These are phyloP conservation scores for Calophaca sinica DNA, from an alignment of 306 rosid species.

Conservation along the genomic window DNA sequence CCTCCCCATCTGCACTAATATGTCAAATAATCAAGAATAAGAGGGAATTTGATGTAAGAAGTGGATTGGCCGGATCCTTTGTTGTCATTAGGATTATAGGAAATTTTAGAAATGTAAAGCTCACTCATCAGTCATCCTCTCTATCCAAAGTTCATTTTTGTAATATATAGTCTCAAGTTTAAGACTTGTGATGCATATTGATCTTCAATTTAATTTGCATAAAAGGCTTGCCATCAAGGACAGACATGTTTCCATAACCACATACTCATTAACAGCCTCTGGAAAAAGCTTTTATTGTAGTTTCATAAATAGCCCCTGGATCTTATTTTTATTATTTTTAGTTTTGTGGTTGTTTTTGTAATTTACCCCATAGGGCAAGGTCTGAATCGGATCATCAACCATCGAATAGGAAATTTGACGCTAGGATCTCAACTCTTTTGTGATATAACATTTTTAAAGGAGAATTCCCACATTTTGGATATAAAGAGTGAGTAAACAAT, in stretches of 20 bases:
- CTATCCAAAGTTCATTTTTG: slow-evolving; percentile 42
- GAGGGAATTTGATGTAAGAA: neutral
- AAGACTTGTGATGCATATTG: neutral
- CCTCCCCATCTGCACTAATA: slow-evolving; percentile 24
- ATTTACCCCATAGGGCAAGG: neutral
- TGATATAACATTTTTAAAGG: neutral
- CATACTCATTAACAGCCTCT: neutral
- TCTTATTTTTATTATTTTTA: neutral
- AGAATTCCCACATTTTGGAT: neutral
- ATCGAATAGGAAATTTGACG: neutral
- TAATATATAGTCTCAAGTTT: neutral
- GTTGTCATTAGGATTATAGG: slow-evolving; percentile 28
- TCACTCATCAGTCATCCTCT: slow-evolving; percentile 49
- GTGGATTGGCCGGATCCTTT: slow-evolving; percentile 12
- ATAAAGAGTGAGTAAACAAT: no score
- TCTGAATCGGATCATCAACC: slow-evolving; percentile 1
- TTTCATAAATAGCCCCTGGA: neutral
- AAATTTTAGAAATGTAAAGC: slow-evolving; percentile 39
- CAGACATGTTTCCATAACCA: slow-evolving; percentile 20
- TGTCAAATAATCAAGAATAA: slow-evolving; percentile 16
- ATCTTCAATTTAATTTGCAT: neutral
- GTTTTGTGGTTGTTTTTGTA: neutral
- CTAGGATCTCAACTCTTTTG: neutral
- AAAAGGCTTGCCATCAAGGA: slow-evolving; percentile 14
- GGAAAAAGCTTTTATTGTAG: neutral